Evolutionary conservation across 2,329 filamentous ascomycete species (phyloP).

Genomic region (Aspergillus fumigatiaffinis): DNA sequence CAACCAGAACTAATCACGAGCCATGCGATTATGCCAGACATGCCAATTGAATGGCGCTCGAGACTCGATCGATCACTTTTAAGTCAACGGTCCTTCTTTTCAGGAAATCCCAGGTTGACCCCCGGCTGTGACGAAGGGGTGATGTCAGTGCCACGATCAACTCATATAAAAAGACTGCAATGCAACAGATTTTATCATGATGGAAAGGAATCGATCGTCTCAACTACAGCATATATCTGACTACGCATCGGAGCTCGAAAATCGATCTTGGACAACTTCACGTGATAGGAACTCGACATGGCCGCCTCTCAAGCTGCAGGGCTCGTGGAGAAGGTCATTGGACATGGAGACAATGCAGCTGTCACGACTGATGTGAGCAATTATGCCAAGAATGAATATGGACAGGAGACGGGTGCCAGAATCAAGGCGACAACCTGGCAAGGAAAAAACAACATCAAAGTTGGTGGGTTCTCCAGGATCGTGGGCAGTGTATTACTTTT

Average conservation of each 20-base stretch:
- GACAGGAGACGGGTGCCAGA: conserved; percentile 50
- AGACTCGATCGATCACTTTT: background rate
- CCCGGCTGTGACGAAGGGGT: background rate
- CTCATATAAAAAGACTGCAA: background rate
- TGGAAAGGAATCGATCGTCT: background rate
- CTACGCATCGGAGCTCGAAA: background rate
- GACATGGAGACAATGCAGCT: conserved; percentile 62
- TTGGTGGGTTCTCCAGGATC: conserved; percentile 43
- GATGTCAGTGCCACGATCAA: background rate
- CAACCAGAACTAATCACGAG: background rate
- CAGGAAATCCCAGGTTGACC: background rate
- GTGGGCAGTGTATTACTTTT: background rate
- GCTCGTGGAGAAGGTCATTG: conserved; percentile 61
- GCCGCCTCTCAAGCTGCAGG: conserved; percentile 64
- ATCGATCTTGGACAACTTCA: background rate
- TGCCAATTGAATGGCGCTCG: background rate
- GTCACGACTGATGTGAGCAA: conserved; percentile 67
- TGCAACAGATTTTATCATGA: background rate
- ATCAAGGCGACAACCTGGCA: conserved; percentile 84
- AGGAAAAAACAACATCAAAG: conserved; percentile 72
- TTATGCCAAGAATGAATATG: conserved; percentile 55
- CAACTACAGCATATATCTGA: background rate
- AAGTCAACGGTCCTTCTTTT: too few relatives aligned
- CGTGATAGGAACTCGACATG: conserved; percentile 37
- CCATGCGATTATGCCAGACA: background rate